These are phyloP conservation scores for Betula pendula DNA, from an alignment of 306 rosid species.

Conservation along the genomic window DNA sequence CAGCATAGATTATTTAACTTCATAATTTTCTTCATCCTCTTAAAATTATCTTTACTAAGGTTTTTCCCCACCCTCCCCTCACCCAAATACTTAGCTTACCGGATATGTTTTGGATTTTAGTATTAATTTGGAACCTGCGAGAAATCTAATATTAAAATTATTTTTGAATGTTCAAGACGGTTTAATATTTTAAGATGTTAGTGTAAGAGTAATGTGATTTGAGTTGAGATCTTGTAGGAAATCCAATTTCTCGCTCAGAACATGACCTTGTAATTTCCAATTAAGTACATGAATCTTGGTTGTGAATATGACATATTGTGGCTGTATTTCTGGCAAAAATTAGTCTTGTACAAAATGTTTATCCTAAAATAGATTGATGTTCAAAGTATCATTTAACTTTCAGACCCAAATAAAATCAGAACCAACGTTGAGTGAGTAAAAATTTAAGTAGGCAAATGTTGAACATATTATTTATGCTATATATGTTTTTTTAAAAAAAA, in stretches of 20 bases:
- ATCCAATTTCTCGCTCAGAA: not conserved
- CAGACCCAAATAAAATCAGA: not conserved
- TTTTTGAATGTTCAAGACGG: not conserved
- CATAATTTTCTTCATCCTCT: not conserved
- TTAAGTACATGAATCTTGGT: not conserved
- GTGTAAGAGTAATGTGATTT: not conserved
- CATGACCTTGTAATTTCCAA: not conserved
- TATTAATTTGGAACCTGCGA: not conserved
- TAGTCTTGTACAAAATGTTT: not conserved
- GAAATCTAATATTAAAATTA: not conserved
- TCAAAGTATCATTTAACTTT: not conserved
- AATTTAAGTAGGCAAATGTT: not conserved
- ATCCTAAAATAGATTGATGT: not conserved
- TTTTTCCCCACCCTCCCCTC: too few relatives aligned
- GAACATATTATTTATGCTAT: not conserved
- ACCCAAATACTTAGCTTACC: not conserved
- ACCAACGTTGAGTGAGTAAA: not conserved
- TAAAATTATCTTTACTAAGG: not conserved
- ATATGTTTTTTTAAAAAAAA: not conserved
- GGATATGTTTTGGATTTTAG: not conserved
- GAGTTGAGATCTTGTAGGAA: not conserved
- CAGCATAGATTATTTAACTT: not conserved
- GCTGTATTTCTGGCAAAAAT: too few relatives aligned
- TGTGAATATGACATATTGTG: too few relatives aligned
- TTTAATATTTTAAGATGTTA: not conserved